A percentile compares a stretch with the other conserved stretches of the same genome.
Conservation (phyloP, 1,284 basidiomycete genomes). For the Sporisorium sorghi region DNA sequence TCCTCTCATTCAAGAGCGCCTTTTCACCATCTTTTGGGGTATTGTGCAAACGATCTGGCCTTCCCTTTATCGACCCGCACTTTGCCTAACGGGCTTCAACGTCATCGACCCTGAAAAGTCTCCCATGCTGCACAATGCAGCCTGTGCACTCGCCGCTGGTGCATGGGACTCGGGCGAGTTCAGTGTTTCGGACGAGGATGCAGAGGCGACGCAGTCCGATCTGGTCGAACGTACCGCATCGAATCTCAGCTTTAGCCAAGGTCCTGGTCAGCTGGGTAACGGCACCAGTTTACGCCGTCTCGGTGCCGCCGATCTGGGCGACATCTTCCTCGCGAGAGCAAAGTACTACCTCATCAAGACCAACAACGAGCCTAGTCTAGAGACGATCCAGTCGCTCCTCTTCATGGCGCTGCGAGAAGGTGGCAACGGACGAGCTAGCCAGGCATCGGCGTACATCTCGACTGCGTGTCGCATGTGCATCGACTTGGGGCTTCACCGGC, state of each 20-base stretch:
- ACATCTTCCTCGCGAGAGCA: constrained; percentile 54
- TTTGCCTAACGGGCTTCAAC: constrained; percentile 35
- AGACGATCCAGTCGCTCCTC: constrained; percentile 53
- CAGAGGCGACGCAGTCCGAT: constrained; percentile 41
- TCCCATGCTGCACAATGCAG: constrained; percentile 56
- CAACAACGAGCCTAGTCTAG: constrained; percentile 53
- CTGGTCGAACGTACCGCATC: constrained; percentile 46
- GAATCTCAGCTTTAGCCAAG: constrained; percentile 40
- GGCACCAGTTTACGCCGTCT: constrained; percentile 28
- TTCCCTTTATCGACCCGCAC: constrained; percentile 40
- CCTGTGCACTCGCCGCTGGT: constrained; percentile 45
- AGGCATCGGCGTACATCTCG: constrained; percentile 49
- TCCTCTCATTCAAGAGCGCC: constrained; percentile 41
- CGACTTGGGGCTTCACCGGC: constrained; percentile 57
- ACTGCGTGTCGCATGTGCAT: constrained; percentile 56
- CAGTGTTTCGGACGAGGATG: constrained; percentile 37
- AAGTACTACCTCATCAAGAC: constrained; percentile 56
- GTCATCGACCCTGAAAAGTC: constrained; percentile 49
- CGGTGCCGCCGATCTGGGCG: constrained; percentile 39
- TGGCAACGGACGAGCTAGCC: constrained; percentile 51
- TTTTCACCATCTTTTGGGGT: constrained; percentile 54
- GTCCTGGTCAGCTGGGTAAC: constrained; percentile 16
- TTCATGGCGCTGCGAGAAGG: constrained; percentile 59
- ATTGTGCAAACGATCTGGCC: constrained; percentile 55
- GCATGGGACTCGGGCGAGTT: constrained; percentile 51